These are phyloP conservation scores for Pleurotus tuoliensis DNA, from an alignment of 768 basidiomycete species.

Conservation along the genomic window DNA sequence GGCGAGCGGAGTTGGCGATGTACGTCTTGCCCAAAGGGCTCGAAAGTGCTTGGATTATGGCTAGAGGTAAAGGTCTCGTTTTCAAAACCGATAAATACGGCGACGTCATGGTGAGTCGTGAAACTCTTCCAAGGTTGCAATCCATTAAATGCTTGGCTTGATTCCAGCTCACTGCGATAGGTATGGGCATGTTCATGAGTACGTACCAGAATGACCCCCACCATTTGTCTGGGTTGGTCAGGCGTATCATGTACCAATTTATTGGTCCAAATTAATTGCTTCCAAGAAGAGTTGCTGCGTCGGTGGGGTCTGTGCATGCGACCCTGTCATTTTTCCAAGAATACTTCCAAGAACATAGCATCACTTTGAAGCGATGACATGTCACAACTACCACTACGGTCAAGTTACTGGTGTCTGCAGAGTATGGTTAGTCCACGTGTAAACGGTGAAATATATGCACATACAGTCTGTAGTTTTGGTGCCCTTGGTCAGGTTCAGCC, in stretches of 20 bases:
- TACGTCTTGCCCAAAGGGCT: constrained; percentile 85
- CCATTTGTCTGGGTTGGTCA: constrained; percentile 76
- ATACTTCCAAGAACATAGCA: too few relatives aligned
- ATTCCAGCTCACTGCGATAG: constrained; percentile 57
- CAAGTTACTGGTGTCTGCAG: too few relatives aligned
- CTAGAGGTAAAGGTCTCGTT: constrained; percentile 72
- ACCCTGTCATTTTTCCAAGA: too few relatives aligned
- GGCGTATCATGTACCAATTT: constrained; percentile 82
- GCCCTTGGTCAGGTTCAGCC: too few relatives aligned
- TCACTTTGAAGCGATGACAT: too few relatives aligned
- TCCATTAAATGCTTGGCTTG: not conserved
- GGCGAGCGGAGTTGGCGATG: constrained; percentile 92
- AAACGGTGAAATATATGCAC: too few relatives aligned
- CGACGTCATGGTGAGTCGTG: constrained; percentile 53
- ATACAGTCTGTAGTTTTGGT: too few relatives aligned
- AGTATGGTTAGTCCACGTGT: too few relatives aligned
- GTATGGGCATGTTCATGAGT: constrained; percentile 91
- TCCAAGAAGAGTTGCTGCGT: too few relatives aligned
- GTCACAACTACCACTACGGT: too few relatives aligned
- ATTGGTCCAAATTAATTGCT: constrained; percentile 70
- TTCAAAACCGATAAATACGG: constrained; percentile 68
- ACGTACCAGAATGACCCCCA: constrained; percentile 85
- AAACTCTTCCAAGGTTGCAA: not conserved
- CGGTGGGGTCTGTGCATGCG: too few relatives aligned
- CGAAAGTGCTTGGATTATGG: constrained; percentile 86